Conservation (phyloP, 2,329 filamentous ascomycete genomes). For the Fusarium sp. region DNA sequence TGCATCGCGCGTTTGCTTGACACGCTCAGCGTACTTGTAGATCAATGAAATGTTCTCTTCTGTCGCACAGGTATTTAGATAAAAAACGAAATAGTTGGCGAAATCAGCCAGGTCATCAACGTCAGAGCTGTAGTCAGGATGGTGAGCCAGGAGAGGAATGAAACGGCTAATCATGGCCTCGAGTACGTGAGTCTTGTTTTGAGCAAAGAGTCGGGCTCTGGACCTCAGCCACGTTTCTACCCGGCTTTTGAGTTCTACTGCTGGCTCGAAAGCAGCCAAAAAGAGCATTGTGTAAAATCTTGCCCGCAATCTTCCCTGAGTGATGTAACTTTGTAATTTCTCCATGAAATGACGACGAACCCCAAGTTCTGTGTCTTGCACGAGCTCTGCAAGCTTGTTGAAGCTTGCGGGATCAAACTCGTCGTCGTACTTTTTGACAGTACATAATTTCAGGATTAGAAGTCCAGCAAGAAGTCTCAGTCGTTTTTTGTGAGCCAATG, state of each 20-base stretch:
- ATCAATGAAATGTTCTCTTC: conserved; percentile 90
- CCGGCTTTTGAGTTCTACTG: conserved; percentile 74
- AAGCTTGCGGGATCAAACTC: conserved; percentile 79
- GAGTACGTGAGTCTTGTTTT: conserved; percentile 71
- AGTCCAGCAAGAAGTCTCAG: conserved; percentile 85
- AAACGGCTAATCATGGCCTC: conserved; percentile 85
- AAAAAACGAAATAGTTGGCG: conserved; percentile 89
- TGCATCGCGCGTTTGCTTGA: conserved; percentile 89
- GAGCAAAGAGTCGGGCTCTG: conserved; percentile 73
- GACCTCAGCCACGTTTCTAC: conserved; percentile 91
- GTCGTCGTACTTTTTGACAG: conserved; percentile 78
- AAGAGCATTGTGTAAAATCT: conserved; percentile 93
- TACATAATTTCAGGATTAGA: conserved; percentile 84
- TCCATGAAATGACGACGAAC: conserved; percentile 84
- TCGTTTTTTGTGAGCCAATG: conserved; percentile 80
- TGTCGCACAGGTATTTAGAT: conserved; percentile 82
- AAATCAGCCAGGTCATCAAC: conserved; percentile 81
- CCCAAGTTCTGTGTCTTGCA: conserved; percentile 78
- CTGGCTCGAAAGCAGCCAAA: conserved; percentile 90
- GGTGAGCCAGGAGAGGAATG: conserved; percentile 89
- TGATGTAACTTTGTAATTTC: conserved; percentile 91
- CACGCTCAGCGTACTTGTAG: conserved; percentile 89
- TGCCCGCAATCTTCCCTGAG: conserved; percentile 72
- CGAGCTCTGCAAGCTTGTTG: conserved; percentile 81
- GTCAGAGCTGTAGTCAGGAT: conserved; percentile 83